Evolutionary conservation across 306 rosid species (phyloP), one percentile per base, ranked within the genome.

Genomic region (Ormosia semicastrata): DNA sequence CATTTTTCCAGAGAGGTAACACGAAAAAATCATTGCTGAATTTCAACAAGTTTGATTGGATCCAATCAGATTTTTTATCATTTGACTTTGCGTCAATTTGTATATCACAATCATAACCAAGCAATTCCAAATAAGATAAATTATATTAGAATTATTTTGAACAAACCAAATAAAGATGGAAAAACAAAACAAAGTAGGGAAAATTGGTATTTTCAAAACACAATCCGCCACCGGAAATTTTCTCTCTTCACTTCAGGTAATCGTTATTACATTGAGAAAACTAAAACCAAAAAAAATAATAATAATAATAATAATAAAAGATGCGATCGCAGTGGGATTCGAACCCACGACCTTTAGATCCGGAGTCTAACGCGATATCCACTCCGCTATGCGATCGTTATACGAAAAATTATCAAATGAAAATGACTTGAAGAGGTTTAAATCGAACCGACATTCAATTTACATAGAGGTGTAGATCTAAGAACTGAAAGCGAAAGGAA

Each of bases 321-420:
- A 44, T 2, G 14, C 54, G 95, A 93, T 90, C 98, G 88, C 98
- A 94, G 98, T 93, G 98, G 97, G 98, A 90, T 5, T 93, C 91
- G 94, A 93, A 95, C 95, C 97, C 97, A 93, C 98, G 95, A 90
- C 97, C 97, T 93, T 90, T 94, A 94, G 98, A 94, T 90, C 4
- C 97, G 97, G 97, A 94, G 87, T 91, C 98, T 94, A 92, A 94
- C 87, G 98, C 98, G 94, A 92, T 92, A 94, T 94, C 94, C 98
- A 89, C 98, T 94, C 94, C 97, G 97, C 95, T 94, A 94, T 94
- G 98, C 90, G 95, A 90, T 84, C 95, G 0, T 3, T 7, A 6
- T 59, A 32, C 4, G 24, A 29, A 13, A 3, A 0, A 24, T 1
- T 3, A 2, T 17, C 0, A 10, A 65, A 39, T 49, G 14, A 54